Evolutionary conservation across 495 filamentous ascomycete genomes (phyloP).

Genomic region (Staphylotrichum tortipilum): DNA sequence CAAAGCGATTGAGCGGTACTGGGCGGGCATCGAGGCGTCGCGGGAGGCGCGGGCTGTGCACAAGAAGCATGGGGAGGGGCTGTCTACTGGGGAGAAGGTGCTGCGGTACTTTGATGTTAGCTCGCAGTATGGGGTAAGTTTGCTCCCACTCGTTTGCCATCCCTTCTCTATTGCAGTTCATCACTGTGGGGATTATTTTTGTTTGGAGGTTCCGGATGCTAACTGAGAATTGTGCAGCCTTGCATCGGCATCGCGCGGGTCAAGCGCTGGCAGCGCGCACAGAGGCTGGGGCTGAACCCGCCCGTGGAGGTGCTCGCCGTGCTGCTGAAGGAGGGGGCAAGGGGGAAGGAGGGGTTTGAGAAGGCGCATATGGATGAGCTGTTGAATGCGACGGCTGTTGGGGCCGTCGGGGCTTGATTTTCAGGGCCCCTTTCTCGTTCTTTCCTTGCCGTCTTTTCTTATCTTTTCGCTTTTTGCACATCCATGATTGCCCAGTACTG

Average conservation of each 20-base stretch:
- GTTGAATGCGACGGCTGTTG: conserved; percentile 44
- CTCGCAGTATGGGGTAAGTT: conserved; percentile 78
- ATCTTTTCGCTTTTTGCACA: neutral
- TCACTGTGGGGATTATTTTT: neutral
- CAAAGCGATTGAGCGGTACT: conserved; percentile 61
- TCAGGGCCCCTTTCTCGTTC: no score
- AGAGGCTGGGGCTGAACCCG: conserved; percentile 68
- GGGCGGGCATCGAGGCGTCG: conserved; percentile 55
- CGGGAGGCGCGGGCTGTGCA: conserved; percentile 51
- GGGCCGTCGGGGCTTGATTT: conserved; percentile 21
- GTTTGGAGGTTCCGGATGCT: neutral
- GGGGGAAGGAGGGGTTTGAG: conserved; percentile 40
- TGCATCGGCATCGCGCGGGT: conserved; percentile 76
- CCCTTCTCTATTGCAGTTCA: neutral
- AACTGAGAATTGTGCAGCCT: conserved; percentile 45
- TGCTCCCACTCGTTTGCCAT: neutral
- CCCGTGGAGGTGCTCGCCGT: conserved; percentile 90
- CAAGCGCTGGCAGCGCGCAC: conserved; percentile 82
- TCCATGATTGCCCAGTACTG: neutral
- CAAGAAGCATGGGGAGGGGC: conserved; percentile 46
- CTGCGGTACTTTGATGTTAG: conserved; percentile 82
- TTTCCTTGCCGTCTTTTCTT: no score
- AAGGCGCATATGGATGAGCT: conserved; percentile 74
- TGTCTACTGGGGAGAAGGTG: conserved; percentile 73
- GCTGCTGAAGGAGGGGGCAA: conserved; percentile 60